Conservation (phyloP, 345 rosid species). For the Sisymbrium irio region DNA sequence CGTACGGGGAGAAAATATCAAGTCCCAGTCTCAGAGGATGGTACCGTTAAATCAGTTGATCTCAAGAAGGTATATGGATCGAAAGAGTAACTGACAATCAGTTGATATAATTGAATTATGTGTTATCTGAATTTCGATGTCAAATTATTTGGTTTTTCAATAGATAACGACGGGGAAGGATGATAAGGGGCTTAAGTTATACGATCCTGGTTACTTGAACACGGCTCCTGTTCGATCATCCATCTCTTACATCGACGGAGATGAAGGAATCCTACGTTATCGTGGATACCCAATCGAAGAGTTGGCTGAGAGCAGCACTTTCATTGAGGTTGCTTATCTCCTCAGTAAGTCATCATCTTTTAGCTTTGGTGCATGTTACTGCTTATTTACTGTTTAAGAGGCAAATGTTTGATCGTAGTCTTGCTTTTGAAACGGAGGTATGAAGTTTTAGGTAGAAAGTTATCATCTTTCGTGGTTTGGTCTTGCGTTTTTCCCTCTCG, state of each 20-base stretch:
- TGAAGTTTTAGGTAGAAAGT: not conserved
- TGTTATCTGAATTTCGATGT: not conserved
- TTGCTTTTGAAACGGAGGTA: not conserved
- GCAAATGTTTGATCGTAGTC: not conserved
- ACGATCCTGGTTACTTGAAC: slow-evolving; percentile 91
- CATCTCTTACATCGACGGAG: slow-evolving; percentile 91
- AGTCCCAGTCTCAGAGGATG: slow-evolving; percentile 56
- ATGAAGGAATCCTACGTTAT: slow-evolving; percentile 54
- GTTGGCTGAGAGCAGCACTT: slow-evolving; percentile 32
- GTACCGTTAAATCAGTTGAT: slow-evolving; percentile 74
- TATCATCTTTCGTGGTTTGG: not conserved
- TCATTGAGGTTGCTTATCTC: slow-evolving; percentile 32
- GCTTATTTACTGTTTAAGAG: not conserved
- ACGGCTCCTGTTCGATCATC: slow-evolving; percentile 90
- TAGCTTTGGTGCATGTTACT: not conserved
- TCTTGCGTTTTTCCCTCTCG: not conserved
- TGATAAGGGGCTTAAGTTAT: slow-evolving; percentile 81
- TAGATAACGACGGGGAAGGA: slow-evolving; percentile 72
- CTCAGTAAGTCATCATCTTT: slow-evolving; percentile 22
- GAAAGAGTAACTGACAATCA: too few species aligned
- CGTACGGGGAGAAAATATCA: slow-evolving; percentile 69
- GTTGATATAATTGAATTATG: too few species aligned
- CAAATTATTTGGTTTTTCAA: not conserved
- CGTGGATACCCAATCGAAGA: slow-evolving; percentile 34
- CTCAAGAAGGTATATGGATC: slow-evolving; percentile 60